Percentiles rank a stretch among this genome's conserved stretches.
Conservation (phyloP, 2,329 filamentous ascomycete species). For the Gaeumannomyces tritici region DNA sequence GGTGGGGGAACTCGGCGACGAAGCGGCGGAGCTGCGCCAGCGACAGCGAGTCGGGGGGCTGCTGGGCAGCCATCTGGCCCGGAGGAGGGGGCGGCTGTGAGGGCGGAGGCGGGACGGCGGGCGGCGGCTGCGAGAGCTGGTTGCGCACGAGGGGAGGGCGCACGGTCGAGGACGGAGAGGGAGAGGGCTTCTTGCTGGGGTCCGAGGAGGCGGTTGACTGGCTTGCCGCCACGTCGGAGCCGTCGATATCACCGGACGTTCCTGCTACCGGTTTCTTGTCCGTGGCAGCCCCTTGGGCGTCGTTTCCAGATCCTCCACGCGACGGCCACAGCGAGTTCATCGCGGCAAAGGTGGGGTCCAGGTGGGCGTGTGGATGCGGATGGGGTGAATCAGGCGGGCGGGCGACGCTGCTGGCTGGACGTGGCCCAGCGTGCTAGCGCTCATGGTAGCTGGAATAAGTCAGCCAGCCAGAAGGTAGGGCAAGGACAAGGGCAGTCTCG, state of each 20-base stretch:
- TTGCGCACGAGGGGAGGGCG: slow-evolving; percentile 15
- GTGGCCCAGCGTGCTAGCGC: neutral
- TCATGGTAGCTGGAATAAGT: neutral
- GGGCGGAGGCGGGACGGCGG: slow-evolving; percentile 15
- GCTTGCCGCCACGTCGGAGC: neutral
- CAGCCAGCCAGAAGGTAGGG: neutral
- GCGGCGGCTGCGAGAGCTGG: slow-evolving; percentile 8
- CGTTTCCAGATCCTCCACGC: slow-evolving; percentile 2
- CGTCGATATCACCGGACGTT: neutral
- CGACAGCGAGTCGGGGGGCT: slow-evolving; percentile 60
- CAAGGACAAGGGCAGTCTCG: too few species aligned
- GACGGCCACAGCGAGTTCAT: slow-evolving; percentile 14
- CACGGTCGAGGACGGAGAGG: neutral
- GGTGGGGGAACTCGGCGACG: slow-evolving; percentile 62
- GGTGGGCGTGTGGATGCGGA: slow-evolving; percentile 2
- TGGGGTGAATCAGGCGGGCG: slow-evolving; percentile 3
- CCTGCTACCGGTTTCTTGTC: slow-evolving; percentile 6
- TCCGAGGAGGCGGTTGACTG: slow-evolving; percentile 1
- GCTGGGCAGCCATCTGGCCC: slow-evolving; percentile 12
- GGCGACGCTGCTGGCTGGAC: neutral
- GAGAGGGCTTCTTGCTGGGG: neutral
- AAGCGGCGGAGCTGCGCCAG: slow-evolving; percentile 64
- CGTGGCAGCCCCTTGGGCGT: neutral
- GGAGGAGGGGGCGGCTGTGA: slow-evolving; percentile 9
- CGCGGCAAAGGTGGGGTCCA: neutral